Base-by-base conservation (phyloP, 192 early-diverging fungal genomes). In the Mortierella antarctica region DNA sequence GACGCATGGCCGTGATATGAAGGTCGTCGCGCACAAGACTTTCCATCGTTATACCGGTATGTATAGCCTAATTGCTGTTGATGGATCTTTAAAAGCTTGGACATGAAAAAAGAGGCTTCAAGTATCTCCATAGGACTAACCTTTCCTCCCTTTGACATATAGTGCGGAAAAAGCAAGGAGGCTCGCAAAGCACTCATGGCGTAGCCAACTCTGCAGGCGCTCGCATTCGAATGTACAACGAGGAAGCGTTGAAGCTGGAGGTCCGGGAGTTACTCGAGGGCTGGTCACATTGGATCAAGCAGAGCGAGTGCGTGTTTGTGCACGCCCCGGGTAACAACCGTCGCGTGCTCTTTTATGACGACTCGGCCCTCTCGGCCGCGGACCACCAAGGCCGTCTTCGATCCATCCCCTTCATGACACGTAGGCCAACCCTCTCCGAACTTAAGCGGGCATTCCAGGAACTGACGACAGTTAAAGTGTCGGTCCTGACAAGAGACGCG, bases 141-240 rank as follows among this genome's bases (percentile, higher is more conserved):
- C 23, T 48, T 20, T 39, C 55, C 47, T 74, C n/a, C 65, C 21
- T 31, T 70, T 48, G 31, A 41, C 20, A 46, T 71, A 40, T 72
- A 89, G 88, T 96, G 6, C 91, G 98, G 45, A 85, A 93, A 63
- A 98, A 98, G 71, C 98, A 99, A 80, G 98, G 98, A 72, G 97
- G 97, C 0, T 88, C 94, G 21, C 98, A 99, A 83, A 89, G 91
- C 42, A 82, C 92, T 6, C 95, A 95, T 74, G 96, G 96, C 42
- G 78, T 88, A 23, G 89, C 95, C 23, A 89, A 95, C 71, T 91
- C 95, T 23, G 98, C 96, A 7, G 98, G 98, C 50, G 93, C 98
- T 0, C 89, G 91, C 55, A 87, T 99, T 54, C 86, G 98, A 46
- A 84, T 95, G 70, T 92, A 97, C 83, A 98, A 99, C 80, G 97